Evolutionary conservation across 805 yeast genomes (phyloP).

Genomic region (Yarrowia alimentaria): DNA sequence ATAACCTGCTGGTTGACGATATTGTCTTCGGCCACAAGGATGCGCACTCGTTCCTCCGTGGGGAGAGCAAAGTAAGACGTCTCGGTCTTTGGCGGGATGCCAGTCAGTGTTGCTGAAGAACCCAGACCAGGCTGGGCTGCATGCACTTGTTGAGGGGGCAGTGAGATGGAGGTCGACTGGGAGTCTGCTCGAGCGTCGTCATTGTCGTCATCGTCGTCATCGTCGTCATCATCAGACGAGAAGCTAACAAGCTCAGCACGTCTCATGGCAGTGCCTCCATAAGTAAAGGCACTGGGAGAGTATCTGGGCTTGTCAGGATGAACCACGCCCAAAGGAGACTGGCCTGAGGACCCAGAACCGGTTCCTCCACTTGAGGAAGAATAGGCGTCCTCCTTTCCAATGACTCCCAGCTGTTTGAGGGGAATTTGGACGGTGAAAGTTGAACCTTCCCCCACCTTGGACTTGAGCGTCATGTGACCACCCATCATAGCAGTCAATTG

Average conservation of each 20-base stretch:
- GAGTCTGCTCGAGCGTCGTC: too few relatives aligned
- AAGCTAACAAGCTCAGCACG: slow-evolving; percentile 8
- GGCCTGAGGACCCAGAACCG: slow-evolving; percentile 7
- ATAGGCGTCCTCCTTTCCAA: slow-evolving; percentile 23
- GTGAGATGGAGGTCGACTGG: too few relatives aligned
- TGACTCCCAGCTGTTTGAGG: slow-evolving; percentile 29
- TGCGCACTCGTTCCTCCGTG: slow-evolving; percentile 33
- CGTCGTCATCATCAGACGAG: slow-evolving; percentile 25
- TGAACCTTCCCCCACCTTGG: slow-evolving; percentile 79
- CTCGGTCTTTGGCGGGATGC: background rate
- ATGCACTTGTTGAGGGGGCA: background rate
- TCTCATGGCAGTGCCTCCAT: slow-evolving; percentile 8
- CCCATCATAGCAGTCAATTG: slow-evolving; percentile 87
- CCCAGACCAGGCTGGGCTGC: too few relatives aligned
- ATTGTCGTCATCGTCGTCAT: slow-evolving; percentile 14
- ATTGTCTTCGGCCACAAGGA: slow-evolving; percentile 91
- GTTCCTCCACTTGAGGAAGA: slow-evolving; percentile 8
- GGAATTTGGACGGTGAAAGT: slow-evolving; percentile 72
- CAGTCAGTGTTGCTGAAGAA: too few relatives aligned
- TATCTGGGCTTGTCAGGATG: slow-evolving; percentile 12
- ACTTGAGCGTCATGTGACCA: slow-evolving; percentile 72
- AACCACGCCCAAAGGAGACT: slow-evolving; percentile 12
- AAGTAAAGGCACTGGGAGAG: slow-evolving; percentile 11
- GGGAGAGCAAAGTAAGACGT: slow-evolving; percentile 16
- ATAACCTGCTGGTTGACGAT: slow-evolving; percentile 90